Base-by-base conservation (phyloP, 805 yeast species). In the Zygosaccharomyces kombuchaensis region DNA sequence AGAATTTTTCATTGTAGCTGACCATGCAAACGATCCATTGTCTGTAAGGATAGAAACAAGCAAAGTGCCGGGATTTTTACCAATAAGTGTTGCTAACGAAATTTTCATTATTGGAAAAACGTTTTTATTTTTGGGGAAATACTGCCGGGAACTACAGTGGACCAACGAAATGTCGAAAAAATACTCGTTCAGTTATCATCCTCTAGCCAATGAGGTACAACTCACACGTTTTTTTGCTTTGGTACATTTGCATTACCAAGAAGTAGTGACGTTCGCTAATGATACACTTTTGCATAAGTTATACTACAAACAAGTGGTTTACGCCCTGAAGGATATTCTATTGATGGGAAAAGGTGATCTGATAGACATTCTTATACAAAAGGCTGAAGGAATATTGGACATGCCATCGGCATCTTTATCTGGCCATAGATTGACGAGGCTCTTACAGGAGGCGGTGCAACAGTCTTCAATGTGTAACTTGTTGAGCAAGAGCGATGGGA, bases 341-440 rank as follows among this genome's bases (percentile, higher is more conserved):
- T 63, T 93, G 34, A 80, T 87, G 72, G 78, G 81, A 5, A 79
- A 77, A 45, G 87, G 91, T n/a, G 96, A 91, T 60, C 84, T 91
- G 50, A 79, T 86, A n/a, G 81, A 85, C 41, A 55, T 78, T 1
- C 63, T 91, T 8, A 72, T 87, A 16, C 56, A 67, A 13, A 77
- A 78, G 36, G 85, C 90, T 0, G 60, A 68, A 1, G 66, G 67
- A 0, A 51, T 79, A 5, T 72, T 90, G 43, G 73, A 71, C 48
- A 77, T 77, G 52, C 82, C 91, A 0, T 80, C 95, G 0, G 68
- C 67, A n/a, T 65, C 76, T 9, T 68, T 89, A 14, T 75, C 86
- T 3, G 73, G 89, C 2, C 82, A 80, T 52, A 81, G 80, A 39
- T 68, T 90, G 40, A 78, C 89, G 2, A 74, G 76, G 31, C 68